These are phyloP conservation scores for Eimeria zaria DNA, from an alignment of 169 alveolate genomes.

Conservation along the genomic window DNA sequence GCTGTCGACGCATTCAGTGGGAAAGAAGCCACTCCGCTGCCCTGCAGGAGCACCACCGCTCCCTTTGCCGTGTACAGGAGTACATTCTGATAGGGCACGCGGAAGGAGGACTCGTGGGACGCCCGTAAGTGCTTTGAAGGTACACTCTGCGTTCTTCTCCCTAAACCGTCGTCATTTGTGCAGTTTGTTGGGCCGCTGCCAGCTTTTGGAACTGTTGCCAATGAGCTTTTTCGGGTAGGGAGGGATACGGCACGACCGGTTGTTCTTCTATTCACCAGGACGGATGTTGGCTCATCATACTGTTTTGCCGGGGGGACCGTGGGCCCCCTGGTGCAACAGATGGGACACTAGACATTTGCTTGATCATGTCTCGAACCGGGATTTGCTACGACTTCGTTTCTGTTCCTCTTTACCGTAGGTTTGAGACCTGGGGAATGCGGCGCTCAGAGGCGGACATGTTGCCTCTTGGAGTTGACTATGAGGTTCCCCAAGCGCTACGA, in stretches of 20 bases:
- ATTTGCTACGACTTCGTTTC: not conserved
- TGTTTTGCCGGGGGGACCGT: not conserved
- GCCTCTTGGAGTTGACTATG: slow-evolving; percentile 76
- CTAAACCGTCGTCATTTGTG: not conserved
- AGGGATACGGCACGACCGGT: not conserved
- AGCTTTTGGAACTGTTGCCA: not conserved
- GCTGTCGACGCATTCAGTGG: not conserved
- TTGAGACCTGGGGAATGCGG: slow-evolving; percentile 65
- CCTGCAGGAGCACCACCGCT: not conserved
- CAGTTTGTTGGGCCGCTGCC: not conserved
- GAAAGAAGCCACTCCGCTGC: not conserved
- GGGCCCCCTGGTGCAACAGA: not conserved
- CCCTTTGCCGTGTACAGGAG: slow-evolving; percentile 64
- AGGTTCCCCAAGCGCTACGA: not conserved
- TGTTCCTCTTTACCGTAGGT: not conserved
- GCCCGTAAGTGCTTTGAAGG: slow-evolving; percentile 60
- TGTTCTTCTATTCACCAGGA: not conserved
- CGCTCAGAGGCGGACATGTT: not conserved
- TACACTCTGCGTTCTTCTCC: not conserved
- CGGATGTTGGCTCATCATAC: too few relatives aligned
- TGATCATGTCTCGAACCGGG: not conserved
- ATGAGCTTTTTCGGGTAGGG: not conserved
- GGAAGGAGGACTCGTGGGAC: slow-evolving; percentile 82
- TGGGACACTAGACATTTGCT: not conserved
- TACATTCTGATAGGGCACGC: slow-evolving; percentile 79